Conservation (phyloP, 179 eudicot species). For the Silene vulgaris region DNA sequence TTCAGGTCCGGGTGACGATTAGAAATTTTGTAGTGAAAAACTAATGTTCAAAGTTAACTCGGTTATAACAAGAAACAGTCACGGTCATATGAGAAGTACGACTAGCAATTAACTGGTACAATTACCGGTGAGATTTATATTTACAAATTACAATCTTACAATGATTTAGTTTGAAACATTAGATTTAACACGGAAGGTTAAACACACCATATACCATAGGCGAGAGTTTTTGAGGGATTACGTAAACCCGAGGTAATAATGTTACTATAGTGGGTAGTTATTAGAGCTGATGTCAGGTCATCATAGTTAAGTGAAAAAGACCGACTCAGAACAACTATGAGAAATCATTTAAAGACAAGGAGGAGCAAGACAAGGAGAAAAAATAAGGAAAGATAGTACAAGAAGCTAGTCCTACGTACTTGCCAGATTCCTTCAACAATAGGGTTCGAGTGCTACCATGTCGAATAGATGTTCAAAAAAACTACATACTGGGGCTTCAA, state of each 20-base stretch:
- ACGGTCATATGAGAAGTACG: neutral
- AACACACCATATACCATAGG: neutral
- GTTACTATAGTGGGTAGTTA: neutral
- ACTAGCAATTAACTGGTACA: neutral
- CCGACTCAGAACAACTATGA: constrained; percentile 7
- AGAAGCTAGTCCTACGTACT: constrained; percentile 22
- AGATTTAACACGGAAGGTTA: too few relatives aligned
- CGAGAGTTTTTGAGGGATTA: neutral
- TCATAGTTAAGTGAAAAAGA: constrained; percentile 10
- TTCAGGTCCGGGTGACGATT: too few relatives aligned
- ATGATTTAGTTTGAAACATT: too few relatives aligned
- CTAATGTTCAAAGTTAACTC: neutral
- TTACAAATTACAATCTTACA: too few relatives aligned
- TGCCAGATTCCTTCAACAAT: constrained; percentile 26
- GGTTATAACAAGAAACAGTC: neutral
- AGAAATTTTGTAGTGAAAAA: too few relatives aligned
- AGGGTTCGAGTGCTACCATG: constrained; percentile 22
- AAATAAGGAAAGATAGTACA: neutral
- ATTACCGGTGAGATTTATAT: neutral
- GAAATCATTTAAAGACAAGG: constrained; percentile 16
- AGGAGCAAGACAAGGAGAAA: constrained; percentile 10
- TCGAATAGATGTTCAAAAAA: constrained; percentile 17
- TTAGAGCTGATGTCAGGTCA: constrained; percentile 15
- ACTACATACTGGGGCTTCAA: constrained; percentile 20
- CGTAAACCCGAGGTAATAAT: neutral